Evolutionary conservation across 2,329 filamentous ascomycete genomes (phyloP).

Genomic region (Penicillium nordicum): DNA sequence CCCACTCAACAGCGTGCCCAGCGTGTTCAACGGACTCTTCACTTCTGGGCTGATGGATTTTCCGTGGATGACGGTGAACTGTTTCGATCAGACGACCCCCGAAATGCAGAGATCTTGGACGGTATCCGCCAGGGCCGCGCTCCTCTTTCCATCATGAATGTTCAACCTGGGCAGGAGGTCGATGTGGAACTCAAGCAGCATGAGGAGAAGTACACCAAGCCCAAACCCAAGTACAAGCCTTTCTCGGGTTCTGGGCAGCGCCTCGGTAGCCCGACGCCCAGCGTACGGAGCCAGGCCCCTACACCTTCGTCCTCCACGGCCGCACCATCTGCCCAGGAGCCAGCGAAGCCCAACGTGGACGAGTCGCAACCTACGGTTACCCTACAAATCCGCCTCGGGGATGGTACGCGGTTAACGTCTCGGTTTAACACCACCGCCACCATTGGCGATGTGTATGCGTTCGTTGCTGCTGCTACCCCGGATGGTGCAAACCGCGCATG

Average conservation of each 20-base stretch:
- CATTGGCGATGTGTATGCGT: conserved; percentile 62
- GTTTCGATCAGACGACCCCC: conserved; percentile 61
- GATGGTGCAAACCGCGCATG: conserved; percentile 50
- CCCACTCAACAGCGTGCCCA: conserved; percentile 42
- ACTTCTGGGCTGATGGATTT: conserved; percentile 65
- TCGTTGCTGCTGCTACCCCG: conserved; percentile 55
- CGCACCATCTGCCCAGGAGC: conserved; percentile 20
- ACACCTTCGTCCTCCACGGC: conserved; percentile 28
- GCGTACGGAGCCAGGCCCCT: conserved; percentile 37
- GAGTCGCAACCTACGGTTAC: conserved; percentile 57
- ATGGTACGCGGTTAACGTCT: conserved; percentile 58
- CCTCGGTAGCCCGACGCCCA: conserved; percentile 62
- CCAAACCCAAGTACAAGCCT: conserved; percentile 63
- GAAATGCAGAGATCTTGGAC: conserved; percentile 59
- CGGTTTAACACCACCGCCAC: conserved; percentile 65
- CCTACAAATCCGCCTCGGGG: conserved; percentile 61
- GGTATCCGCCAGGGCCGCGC: conserved; percentile 63
- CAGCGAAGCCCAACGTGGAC: conserved; percentile 51
- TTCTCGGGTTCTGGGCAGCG: conserved; percentile 60
- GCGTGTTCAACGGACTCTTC: conserved; percentile 57
- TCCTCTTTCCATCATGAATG: conserved; percentile 61
- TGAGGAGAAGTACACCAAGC: conserved; percentile 60
- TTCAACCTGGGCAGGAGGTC: conserved; percentile 60
- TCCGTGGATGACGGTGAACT: conserved; percentile 64
- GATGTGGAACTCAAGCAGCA: conserved; percentile 64